Percentiles rank a stretch among this genome's conserved stretches.
Conservation (phyloP, 169 alveolate genomes). For the Plasmodium inui region DNA sequence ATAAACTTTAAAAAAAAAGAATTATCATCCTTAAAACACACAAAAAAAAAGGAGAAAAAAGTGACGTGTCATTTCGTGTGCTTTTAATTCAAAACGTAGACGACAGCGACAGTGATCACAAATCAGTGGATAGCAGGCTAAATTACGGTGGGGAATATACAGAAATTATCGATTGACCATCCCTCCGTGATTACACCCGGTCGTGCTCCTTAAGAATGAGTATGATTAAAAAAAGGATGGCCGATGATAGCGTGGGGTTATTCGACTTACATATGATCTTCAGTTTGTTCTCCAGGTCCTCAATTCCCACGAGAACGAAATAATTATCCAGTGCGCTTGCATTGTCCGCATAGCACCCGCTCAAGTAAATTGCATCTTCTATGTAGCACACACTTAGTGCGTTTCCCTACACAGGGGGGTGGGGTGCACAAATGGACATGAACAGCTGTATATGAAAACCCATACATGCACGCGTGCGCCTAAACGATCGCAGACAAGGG, state of each 20-base stretch:
- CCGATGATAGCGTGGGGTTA: constrained; percentile 60
- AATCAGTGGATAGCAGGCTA: neutral
- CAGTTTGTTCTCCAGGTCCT: constrained; percentile 20
- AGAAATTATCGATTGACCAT: neutral
- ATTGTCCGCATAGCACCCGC: constrained; percentile 49
- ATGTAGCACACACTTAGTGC: constrained; percentile 34
- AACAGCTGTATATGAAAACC: neutral
- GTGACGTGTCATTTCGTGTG: neutral
- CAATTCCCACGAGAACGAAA: constrained; percentile 61
- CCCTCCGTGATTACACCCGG: neutral
- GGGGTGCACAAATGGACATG: neutral
- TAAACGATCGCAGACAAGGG: neutral
- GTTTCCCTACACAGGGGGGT: constrained; percentile 11
- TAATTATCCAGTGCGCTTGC: constrained; percentile 38
- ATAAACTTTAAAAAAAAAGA: neutral
- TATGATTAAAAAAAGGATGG: constrained; percentile 54
- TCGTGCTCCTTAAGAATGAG: constrained; percentile 26
- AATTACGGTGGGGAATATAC: neutral
- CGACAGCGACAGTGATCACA: neutral
- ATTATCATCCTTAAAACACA: constrained; percentile 3
- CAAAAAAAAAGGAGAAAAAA: neutral
- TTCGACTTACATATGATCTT: constrained; percentile 54
- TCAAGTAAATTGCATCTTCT: constrained; percentile 42
- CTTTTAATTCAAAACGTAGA: neutral
- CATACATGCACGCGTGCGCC: neutral